Evolutionary conservation across 2,329 filamentous ascomycete species (phyloP), one percentile per base, ranked within the genome.

Genomic region (Colletotrichum filicis): DNA sequence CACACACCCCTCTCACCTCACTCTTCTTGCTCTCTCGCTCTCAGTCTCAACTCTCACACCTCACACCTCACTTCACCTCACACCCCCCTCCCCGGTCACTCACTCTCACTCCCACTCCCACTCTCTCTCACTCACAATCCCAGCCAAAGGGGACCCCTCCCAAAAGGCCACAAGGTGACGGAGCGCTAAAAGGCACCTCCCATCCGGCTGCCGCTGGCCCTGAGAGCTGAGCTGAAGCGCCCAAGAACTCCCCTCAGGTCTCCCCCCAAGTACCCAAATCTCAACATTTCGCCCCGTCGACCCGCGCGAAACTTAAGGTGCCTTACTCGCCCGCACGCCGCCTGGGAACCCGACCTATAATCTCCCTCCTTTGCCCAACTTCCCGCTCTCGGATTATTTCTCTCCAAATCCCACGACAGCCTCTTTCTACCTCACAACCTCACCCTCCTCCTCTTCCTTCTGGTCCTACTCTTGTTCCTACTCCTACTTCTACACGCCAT

Each of bases 281-380:
- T 61, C 65, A 59, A 59, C 57, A 53, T 37, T 61, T 58, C 53
- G 61, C 61, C 49, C 46, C 61, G 61, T 35, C 49, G 28, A 53
- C 59, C 52, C n/a, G 35, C n/a, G 35, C n/a, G 35, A 32, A 60
- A 60, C 62, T 56, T 65, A 42, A 42, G 37, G 37, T 42, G 37
- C 37, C 37, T 42, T 42, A 42, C 61, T 56, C 63, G 53, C 55
- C 26, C 19, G n/a, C 28, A n/a, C 49, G 56, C 19, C 11, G 42
- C 42, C 59, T 26, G 26, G 58, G 22, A 22, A 61, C 30, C 30
- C 30, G 57, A 42, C n/a, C 32, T 28, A 63, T 64, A 64, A 64
- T 64, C 52, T 64, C 49, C 61, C 52, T n/a, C 22, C 61, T 28
- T n/a, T 42, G 61, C 61, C 61, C 61, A 55, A 64, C 60, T 53